Base-by-base conservation (phyloP, 2,329 filamentous ascomycete genomes). In the Dactylellina drechsleri region DNA sequence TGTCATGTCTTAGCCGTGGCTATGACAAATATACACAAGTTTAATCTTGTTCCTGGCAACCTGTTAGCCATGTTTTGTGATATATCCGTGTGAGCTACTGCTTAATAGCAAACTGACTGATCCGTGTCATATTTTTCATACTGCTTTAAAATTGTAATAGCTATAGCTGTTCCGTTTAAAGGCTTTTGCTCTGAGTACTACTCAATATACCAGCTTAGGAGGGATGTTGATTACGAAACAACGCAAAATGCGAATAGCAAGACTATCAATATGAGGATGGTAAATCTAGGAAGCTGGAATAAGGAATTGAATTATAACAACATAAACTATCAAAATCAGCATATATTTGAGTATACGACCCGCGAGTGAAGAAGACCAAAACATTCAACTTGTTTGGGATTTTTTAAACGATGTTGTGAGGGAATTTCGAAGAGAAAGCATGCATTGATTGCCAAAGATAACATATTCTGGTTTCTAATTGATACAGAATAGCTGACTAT, bases 381-480 rank as follows among this genome's bases (percentile, higher is more conserved):
- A 13, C 16, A 13, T 49, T 49, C 45, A 49, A 49, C 8, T 77
- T 77, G 57, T 41, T 41, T 41, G 36, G 36, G 36, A 41, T 41
- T 41, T 41, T 41, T 41, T 13, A 41, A 41, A 41, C 36, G 36
- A 41, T 41, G 36, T 41, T 41, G 36, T 41, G 36, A 41, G 36
- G 36, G 36, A 41, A 41, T 41, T 41, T 41, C 36, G 36, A 41
- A 41, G 36, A 41, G 36, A 41, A 41, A 41, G 36, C 36, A 41
- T 41, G 36, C 36, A 41, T 41, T 41, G 36, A 41, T 41, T 41
- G 36, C 36, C 36, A 41, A 41, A 41, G 36, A 41, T 41, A 41
- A 41, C 36, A 41, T 41, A 41, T 41, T 41, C 36, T 41, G 36
- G 36, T 41, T 41, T 41, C 36, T 41, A 13, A 41, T 41, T 41